phyloP scores from a whole-genome alignment of 441 rosid genomes.

The Bruguiera hainesii region DNA sequence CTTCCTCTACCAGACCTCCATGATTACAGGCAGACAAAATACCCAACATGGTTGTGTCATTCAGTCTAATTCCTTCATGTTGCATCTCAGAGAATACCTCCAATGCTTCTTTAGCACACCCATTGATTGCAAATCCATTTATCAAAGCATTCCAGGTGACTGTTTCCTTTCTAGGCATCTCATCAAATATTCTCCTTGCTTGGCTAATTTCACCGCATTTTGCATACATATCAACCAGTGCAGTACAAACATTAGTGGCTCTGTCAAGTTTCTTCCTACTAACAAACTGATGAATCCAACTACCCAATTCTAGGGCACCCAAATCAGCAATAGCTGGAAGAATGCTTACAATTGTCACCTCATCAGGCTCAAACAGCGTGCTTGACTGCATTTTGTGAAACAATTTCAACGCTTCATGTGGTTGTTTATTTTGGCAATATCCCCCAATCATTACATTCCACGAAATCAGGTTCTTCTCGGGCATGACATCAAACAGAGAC shows the following conservation, averaged over 20 bases:
- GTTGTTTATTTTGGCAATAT: conserved; percentile 44
- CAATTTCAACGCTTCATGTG: conserved; percentile 49
- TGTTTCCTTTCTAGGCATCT: conserved; percentile 43
- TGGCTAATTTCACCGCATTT: conserved; percentile 61
- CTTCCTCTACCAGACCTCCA: conserved; percentile 57
- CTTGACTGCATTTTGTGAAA: conserved; percentile 56
- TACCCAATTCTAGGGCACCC: conserved; percentile 64
- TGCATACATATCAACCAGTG: conserved; percentile 64
- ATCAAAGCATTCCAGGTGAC: conserved; percentile 70
- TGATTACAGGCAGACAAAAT: conserved; percentile 76
- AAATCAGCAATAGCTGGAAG: conserved; percentile 63
- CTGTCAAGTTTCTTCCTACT: conserved; percentile 36
- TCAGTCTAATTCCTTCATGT: conserved; percentile 43
- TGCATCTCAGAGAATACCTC: conserved; percentile 57
- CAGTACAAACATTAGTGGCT: conserved; percentile 44
- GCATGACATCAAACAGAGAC: conserved; percentile 46
- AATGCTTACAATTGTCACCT: conserved; percentile 45
- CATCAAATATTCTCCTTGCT: conserved; percentile 48
- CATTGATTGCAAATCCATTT: conserved; percentile 66
- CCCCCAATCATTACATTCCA: conserved; percentile 69
- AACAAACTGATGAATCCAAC: conserved; percentile 39
- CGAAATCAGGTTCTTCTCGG: conserved; percentile 48
- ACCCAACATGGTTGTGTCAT: conserved; percentile 61
- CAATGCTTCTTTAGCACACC: conserved; percentile 46
- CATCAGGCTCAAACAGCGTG: conserved; percentile 49